Evolutionary conservation across 345 rosid genomes (phyloP), one percentile per base, ranked within the genome.

Genomic region (Populus ilicifolia): DNA sequence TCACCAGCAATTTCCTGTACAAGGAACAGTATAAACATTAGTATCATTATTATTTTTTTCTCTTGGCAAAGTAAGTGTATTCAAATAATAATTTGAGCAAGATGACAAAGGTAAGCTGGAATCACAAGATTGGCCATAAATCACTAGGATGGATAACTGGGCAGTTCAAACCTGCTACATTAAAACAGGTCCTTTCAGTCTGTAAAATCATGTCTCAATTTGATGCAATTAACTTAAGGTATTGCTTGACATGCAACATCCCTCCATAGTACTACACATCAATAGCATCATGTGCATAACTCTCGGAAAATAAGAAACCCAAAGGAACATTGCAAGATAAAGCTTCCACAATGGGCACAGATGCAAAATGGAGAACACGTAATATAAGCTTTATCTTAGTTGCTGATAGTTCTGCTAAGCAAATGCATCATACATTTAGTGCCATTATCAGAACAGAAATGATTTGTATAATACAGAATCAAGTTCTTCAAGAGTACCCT

Each of bases 1-100:
- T 90, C 91, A 80, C 96, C 97, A 74, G 93, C 92, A 78, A 96
- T 93, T 81, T 96, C 94, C 99, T 96, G 87, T 63, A 38, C 23
- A 52, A 70, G 62, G 72, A 43, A 59, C 76, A 75, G 66, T 35
- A 80, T 11, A 12, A 63, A 39, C 10, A 73, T 68, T 14, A 75
- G 36, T 46, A 38, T 74, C 30, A 20, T 68, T 59, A 30, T 56
- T 44, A 12, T 13, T 30, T 21, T 29, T 54, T 12, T 66, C 33
- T 73, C 16, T 72, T 38, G 18, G 25, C 27, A 18, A 72, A 27
- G 6, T 2, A 39, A 74, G 6, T 46, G 68, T 14, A 38, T 46
- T 52, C 44, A 52, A 65, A 39, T 25, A 17, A 21, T 8, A 70
- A 70, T 21, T 46, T 33, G 20, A 33, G 35, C 41, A n/a, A n/a